Evolutionary conservation across 805 yeast genomes (phyloP).

Genomic region (Metschnikowia baotianmanensis): DNA sequence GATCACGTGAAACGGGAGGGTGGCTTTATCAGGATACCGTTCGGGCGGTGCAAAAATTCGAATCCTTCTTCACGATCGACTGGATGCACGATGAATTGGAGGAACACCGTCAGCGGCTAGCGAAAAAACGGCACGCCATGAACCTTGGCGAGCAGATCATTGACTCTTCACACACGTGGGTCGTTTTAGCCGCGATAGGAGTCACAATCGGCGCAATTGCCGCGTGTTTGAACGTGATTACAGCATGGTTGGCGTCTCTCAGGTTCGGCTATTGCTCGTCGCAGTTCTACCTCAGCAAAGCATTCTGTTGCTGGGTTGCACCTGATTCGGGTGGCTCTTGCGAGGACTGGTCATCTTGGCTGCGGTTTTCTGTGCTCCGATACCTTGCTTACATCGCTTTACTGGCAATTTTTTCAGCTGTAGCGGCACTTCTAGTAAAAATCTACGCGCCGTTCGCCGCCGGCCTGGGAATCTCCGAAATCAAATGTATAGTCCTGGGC

Average conservation of each 20-base stretch:
- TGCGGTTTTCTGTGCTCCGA: slow-evolving; percentile 40
- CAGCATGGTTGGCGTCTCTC: slow-evolving; percentile 82
- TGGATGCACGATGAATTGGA: slow-evolving; percentile 63
- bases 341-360: slow-evolving; percentile 69
- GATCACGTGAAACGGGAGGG: slow-evolving; percentile 32
- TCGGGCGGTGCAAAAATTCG: slow-evolving; percentile 48
- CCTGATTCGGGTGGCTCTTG: slow-evolving; percentile 38
- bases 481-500: slow-evolving; percentile 91
- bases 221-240: slow-evolving; percentile 72
- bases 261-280: slow-evolving; percentile 75
- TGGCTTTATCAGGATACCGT: slow-evolving; percentile 39
- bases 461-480: slow-evolving; percentile 96
- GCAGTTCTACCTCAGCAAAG: slow-evolving; percentile 65
- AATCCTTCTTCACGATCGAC: slow-evolving; percentile 64
- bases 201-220: slow-evolving; percentile 78
- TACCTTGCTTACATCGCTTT: slow-evolving; percentile 59
- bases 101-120: slow-evolving; percentile 39
- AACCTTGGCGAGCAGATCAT: slow-evolving; percentile 27
- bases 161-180: slow-evolving; percentile 57
- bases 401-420: slow-evolving; percentile 59
- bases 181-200: slow-evolving; percentile 75
- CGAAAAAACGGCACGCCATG: slow-evolving; percentile 19
- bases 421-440: slow-evolving; percentile 68
- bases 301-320: slow-evolving; percentile 80
- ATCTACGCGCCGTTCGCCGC: slow-evolving; percentile 85